These are phyloP conservation scores for Adansonia grandidieri DNA, from an alignment of 441 rosid species.

Conservation along the genomic window DNA sequence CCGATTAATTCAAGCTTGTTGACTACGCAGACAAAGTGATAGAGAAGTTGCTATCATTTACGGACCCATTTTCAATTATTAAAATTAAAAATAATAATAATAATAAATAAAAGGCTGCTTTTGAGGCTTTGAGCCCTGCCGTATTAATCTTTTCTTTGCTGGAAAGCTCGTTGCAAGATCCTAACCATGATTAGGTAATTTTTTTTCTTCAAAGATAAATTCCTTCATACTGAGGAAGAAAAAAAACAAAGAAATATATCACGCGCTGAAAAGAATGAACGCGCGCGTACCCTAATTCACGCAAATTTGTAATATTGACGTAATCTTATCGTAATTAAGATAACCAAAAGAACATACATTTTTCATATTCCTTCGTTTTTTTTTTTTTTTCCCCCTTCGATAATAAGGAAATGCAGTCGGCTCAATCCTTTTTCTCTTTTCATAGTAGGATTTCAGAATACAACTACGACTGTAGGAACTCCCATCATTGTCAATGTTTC, in stretches of 20 bases:
- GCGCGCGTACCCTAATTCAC: neutral
- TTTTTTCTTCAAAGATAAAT: neutral
- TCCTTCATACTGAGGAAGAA: neutral
- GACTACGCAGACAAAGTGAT: conserved; percentile 30
- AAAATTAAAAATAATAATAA: conserved; percentile 9
- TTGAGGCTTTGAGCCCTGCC: neutral
- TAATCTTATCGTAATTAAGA: neutral
- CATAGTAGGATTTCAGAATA: neutral
- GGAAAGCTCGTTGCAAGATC: conserved; percentile 29
- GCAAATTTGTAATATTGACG: neutral
- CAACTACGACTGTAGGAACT: conserved; percentile 13
- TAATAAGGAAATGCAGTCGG: neutral
- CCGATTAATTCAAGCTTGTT: conserved; percentile 27
- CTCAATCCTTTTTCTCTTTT: neutral
- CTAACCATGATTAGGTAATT: conserved; percentile 29
- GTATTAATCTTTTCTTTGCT: conserved; percentile 12
- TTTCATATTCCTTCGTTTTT: too few species aligned
- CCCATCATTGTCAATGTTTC: conserved; percentile 8
- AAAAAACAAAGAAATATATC: neutral
- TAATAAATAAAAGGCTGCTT: conserved; percentile 18
- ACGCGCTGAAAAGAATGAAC: too few species aligned
- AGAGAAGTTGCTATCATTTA: conserved; percentile 31
- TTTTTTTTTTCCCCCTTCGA: too few species aligned
- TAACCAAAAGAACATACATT: neutral
- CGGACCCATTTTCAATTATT: conserved; percentile 34